These are phyloP conservation scores for Lepidium sativum DNA, from an alignment of 345 rosid species.

Conservation along the genomic window DNA sequence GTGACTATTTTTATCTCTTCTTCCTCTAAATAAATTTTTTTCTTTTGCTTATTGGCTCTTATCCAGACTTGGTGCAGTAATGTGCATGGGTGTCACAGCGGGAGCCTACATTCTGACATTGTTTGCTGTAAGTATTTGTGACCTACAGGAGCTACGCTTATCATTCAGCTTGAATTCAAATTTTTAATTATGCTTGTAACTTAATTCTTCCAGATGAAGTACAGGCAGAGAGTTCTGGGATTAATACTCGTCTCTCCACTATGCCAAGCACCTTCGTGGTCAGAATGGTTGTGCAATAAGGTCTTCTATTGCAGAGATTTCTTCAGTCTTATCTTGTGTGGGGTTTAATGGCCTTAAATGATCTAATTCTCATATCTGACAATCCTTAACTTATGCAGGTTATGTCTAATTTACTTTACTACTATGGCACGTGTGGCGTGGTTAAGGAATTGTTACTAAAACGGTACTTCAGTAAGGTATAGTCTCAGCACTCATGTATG, in stretches of 20 bases:
- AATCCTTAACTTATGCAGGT: slow-evolving; percentile 41
- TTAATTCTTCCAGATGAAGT: slow-evolving; percentile 50
- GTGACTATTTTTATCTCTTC: background rate
- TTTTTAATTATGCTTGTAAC: background rate
- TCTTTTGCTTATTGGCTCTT: slow-evolving; percentile 3
- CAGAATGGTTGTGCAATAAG: slow-evolving; percentile 90
- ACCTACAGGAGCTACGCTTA: background rate
- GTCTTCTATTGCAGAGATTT: slow-evolving; percentile 27
- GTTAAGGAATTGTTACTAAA: slow-evolving; percentile 81
- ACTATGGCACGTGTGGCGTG: slow-evolving; percentile 89
- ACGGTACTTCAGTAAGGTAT: slow-evolving; percentile 91
- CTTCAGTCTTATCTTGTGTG: background rate
- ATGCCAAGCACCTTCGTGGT: slow-evolving; percentile 91
- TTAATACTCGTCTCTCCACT: slow-evolving; percentile 92
- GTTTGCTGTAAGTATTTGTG: slow-evolving; percentile 67
- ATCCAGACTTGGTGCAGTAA: slow-evolving; percentile 79
- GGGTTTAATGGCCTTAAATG: background rate
- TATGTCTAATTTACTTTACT: slow-evolving; percentile 74
- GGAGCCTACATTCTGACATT: slow-evolving; percentile 93
- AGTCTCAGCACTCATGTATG: background rate
- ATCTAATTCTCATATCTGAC: background rate
- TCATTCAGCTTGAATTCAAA: background rate
- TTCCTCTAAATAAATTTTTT: background rate
- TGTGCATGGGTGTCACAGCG: slow-evolving; percentile 98
- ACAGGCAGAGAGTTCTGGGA: slow-evolving; percentile 81